Evolutionary conservation across 257 asterid species (phyloP).

Genomic region (Plantago elongata): DNA sequence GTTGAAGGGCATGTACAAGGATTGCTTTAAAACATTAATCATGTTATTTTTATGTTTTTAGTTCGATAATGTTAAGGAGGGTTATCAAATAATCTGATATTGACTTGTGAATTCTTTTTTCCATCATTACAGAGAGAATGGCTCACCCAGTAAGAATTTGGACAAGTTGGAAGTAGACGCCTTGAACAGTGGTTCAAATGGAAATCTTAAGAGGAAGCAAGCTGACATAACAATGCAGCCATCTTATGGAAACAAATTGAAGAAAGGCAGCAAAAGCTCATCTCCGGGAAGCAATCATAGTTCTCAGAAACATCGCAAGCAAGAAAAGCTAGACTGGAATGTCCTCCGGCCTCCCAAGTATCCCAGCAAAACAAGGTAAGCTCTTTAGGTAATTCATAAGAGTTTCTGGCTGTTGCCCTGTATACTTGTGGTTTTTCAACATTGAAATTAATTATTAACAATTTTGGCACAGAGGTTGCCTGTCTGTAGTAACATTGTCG

Average conservation of each 20-base stretch:
- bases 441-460: not conserved
- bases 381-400: slow-evolving; percentile 16
- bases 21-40: not conserved
- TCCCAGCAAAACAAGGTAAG: slow-evolving; percentile 43
- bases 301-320: slow-evolving; percentile 48
- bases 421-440: slow-evolving; percentile 2
- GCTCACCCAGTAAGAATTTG: slow-evolving; percentile 25
- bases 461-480: slow-evolving; percentile 16
- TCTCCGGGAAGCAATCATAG: slow-evolving; percentile 32
- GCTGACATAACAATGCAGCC: slow-evolving; percentile 28
- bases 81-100: not conserved
- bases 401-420: slow-evolving; percentile 5
- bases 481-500: not conserved
- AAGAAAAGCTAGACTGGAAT: slow-evolving; percentile 69
- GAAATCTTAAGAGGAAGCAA: slow-evolving; percentile 57
- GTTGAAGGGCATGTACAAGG: not conserved
- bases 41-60: not conserved
- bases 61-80: not conserved
- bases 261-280: slow-evolving; percentile 31
- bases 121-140: slow-evolving; percentile 47
- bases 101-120: not conserved
- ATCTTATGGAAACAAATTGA: slow-evolving; percentile 37
- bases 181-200: slow-evolving; percentile 27
- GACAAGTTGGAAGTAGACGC: slow-evolving; percentile 30
- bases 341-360: slow-evolving; percentile 74